A percentile compares a stretch with the other conserved stretches of the same genome.
These are phyloP conservation scores for Candida pini DNA, from an alignment of 805 yeast genomes.

Conservation along the genomic window DNA sequence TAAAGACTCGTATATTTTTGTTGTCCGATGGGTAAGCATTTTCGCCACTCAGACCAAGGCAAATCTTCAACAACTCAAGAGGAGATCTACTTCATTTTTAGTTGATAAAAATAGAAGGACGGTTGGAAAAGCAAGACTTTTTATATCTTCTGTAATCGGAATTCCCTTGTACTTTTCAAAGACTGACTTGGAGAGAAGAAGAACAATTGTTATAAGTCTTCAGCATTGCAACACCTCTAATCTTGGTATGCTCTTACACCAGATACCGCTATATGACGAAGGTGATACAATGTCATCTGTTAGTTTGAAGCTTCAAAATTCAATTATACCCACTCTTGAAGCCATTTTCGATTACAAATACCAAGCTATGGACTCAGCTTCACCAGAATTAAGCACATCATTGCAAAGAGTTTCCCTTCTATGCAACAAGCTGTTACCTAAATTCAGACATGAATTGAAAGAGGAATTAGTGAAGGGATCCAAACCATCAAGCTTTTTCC, in stretches of 20 bases:
- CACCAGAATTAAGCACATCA: slow-evolving; percentile 6
- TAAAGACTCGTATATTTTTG: slow-evolving; percentile 3
- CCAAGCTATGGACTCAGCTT: background rate
- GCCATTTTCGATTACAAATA: slow-evolving; percentile 2
- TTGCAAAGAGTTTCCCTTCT: slow-evolving; percentile 7
- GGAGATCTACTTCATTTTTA: slow-evolving; percentile 24
- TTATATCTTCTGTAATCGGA: slow-evolving; percentile 27
- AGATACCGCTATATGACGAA: slow-evolving; percentile 25
- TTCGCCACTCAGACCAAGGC: slow-evolving; percentile 9
- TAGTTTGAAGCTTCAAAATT: background rate
- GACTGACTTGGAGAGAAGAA: slow-evolving; percentile 23
- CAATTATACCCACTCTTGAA: slow-evolving; percentile 4
- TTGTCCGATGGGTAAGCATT: slow-evolving; percentile 13
- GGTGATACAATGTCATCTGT: slow-evolving; percentile 1
- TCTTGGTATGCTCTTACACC: slow-evolving; percentile 32
- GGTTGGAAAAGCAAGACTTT: slow-evolving; percentile 13
- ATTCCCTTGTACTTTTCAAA: slow-evolving; percentile 32
- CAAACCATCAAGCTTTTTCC: slow-evolving; percentile 37
- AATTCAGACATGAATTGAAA: slow-evolving; percentile 1
- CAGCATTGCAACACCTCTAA: slow-evolving; percentile 28
- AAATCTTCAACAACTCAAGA: slow-evolving; percentile 11
- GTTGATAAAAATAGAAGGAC: slow-evolving; percentile 14
- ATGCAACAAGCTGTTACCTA: slow-evolving; percentile 5
- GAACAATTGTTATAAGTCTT: slow-evolving; percentile 15
- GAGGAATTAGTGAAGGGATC: slow-evolving; percentile 8